Conservation (phyloP, 805 yeast genomes). For the Yarrowia osloensis region DNA sequence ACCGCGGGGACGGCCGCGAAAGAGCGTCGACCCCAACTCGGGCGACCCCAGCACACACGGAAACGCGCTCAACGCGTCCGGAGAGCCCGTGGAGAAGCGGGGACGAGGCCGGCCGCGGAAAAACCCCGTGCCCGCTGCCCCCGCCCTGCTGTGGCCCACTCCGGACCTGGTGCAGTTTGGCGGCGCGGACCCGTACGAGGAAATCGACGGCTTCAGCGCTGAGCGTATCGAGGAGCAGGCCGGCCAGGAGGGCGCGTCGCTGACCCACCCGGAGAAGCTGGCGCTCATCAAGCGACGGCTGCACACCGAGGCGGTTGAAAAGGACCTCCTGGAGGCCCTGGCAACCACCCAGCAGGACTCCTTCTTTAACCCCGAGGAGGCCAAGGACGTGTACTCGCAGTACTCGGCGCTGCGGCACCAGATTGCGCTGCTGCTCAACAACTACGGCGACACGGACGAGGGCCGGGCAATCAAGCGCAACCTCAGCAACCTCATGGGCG, state of each 20-base stretch:
- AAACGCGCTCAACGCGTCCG: conserved; percentile 21
- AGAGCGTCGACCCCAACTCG: background rate
- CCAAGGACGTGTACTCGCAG: background rate
- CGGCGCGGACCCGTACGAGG: conserved; percentile 26
- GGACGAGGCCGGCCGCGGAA: conserved; percentile 29
- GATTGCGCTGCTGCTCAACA: conserved; percentile 2
- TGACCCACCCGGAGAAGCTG: conserved; percentile 1
- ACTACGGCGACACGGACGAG: background rate
- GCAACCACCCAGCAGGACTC: background rate
- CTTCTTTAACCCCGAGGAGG: background rate
- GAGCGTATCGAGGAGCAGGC: conserved; percentile 14
- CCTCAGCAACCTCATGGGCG: conserved; percentile 3
- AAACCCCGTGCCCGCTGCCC: background rate
- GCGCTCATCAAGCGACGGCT: conserved; percentile 19
- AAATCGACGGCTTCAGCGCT: background rate
- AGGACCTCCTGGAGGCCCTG: conserved; percentile 5
- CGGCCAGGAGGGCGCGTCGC: background rate
- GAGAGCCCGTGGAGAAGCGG: background rate
- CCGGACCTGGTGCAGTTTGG: conserved; percentile 18
- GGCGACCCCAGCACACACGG: background rate
- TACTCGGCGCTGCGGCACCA: background rate
- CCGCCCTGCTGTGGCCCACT: conserved; percentile 5
- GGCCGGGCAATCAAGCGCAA: background rate
- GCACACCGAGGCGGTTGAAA: background rate
- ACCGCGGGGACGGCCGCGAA: conserved; percentile 27